Evolutionary conservation across 164 flowering plant species (phyloP).

Genomic region (Macadamia tetraphylla): DNA sequence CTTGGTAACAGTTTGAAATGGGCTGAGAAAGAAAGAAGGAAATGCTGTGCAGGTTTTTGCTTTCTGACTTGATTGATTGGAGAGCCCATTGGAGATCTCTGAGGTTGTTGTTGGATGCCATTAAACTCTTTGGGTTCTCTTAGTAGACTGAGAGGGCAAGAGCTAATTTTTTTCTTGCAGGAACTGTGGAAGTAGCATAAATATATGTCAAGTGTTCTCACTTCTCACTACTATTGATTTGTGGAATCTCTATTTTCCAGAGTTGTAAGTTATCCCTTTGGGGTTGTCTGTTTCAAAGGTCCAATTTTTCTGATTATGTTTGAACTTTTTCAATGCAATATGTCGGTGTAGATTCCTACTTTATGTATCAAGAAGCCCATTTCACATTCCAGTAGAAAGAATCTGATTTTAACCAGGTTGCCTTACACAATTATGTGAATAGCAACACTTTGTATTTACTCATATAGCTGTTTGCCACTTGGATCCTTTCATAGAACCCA

Average conservation of each 20-base stretch:
- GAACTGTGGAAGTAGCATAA: not conserved
- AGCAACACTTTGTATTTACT: not conserved
- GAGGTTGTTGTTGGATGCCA: constrained; percentile 41
- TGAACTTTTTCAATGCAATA: not conserved
- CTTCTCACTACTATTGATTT: not conserved
- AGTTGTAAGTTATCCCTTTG: not conserved
- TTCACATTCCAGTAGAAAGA: too few species aligned
- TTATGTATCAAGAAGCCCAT: too few species aligned
- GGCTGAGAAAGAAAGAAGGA: constrained; percentile 64
- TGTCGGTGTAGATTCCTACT: too few species aligned
- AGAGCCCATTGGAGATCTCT: constrained; percentile 63
- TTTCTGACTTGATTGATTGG: constrained; percentile 39
- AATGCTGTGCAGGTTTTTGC: constrained; percentile 41
- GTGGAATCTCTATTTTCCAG: not conserved
- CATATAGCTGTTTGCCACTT: not conserved
- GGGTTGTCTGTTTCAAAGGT: not conserved
- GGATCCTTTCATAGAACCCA: not conserved
- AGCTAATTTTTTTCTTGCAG: not conserved
- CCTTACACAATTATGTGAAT: too few species aligned
- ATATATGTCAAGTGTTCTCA: too few species aligned
- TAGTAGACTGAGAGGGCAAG: not conserved
- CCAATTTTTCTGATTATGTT: not conserved
- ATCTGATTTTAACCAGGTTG: too few species aligned
- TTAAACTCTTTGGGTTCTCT: constrained; percentile 9
- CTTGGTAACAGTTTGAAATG: constrained; percentile 50